These are phyloP conservation scores for Suillus subaureus DNA, from an alignment of 768 basidiomycete genomes.

Conservation along the genomic window DNA sequence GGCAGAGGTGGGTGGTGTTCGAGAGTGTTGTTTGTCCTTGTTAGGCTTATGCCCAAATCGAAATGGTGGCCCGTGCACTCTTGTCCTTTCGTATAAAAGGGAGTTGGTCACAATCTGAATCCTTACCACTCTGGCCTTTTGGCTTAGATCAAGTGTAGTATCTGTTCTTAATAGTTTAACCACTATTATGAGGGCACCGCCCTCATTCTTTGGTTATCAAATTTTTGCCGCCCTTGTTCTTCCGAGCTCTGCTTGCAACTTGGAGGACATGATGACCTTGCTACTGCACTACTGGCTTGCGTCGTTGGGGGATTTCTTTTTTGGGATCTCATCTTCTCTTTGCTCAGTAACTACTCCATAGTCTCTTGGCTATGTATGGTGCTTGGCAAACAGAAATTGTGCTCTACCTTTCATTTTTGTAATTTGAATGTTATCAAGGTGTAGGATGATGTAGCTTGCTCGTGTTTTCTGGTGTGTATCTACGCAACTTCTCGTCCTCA, in stretches of 20 bases:
- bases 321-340: neutral
- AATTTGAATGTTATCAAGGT: too few species aligned
- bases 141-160: constrained; percentile 57
- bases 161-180: constrained; percentile 89
- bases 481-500: too few species aligned
- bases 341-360: neutral
- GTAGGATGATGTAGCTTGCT: too few species aligned
- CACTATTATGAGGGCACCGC: constrained; percentile 53
- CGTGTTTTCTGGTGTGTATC: too few species aligned
- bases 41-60: too few species aligned
- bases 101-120: neutral
- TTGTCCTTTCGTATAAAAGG: too few species aligned
- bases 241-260: constrained; percentile 49
- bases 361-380: neutral
- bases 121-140: constrained; percentile 45
- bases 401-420: too few species aligned
- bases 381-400: neutral
- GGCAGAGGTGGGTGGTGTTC: too few species aligned
- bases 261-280: constrained; percentile 41
- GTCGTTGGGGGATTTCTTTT: constrained; percentile 59
- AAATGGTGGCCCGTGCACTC: too few species aligned
- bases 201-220: constrained; percentile 42
- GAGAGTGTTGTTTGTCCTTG: too few species aligned
- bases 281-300: constrained; percentile 48
- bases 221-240: constrained; percentile 53